Evolutionary conservation across 139 green algal genomes (phyloP), one percentile per base, ranked within the genome.

Genomic region (Volvox reticuliferus): DNA sequence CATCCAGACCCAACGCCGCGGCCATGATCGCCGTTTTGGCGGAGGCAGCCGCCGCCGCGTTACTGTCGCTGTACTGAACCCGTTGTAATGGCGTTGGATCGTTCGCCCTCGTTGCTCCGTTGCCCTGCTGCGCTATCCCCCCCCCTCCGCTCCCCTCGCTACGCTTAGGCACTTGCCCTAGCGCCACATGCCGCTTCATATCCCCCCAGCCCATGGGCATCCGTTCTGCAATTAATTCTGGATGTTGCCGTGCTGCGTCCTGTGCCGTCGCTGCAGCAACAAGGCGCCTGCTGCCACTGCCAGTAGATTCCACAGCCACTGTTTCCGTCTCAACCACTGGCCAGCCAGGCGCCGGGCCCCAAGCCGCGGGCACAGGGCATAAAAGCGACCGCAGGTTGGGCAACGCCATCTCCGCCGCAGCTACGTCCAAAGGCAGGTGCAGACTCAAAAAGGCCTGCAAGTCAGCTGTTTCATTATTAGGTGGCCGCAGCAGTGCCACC

Each of bases 301-400:
- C 76, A 30, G 44, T 26, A 22, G 22, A 44, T 19, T 24, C 80
- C 80, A 50, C 55, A 32, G 9, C 82, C 32, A 30, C 33, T 24
- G 62, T 67, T 36, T 0, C 26, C 14, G 65, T 55, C 21, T 79
- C 37, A 22, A 83, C 28, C 3, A 84, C 73, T 0, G 86, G 86
- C 86, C 86, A 90, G 2, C 73, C 86, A 0, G 86, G 86, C n/a
- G 86, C 86, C 1, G 86, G 86, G 1, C 86, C 86, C 86, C 86
- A 90, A 0, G 71, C 18, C 6, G 50, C 50, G 12, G 86, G 86
- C 86, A 90, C 86, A 0, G 86, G 86, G 73, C 86, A 90, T 55
- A 90, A 55, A 55, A 90, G 50, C 12, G 21, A 75, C 30, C 50
- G n/a, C 50, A 90, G 30, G 36, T 18, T 13, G 20, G 50, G 50